Percentiles rank a stretch among this genome's conserved stretches.
These are phyloP conservation scores for Fusarium euwallaceae DNA, from an alignment of 2,329 filamentous ascomycete genomes.

Conservation along the genomic window DNA sequence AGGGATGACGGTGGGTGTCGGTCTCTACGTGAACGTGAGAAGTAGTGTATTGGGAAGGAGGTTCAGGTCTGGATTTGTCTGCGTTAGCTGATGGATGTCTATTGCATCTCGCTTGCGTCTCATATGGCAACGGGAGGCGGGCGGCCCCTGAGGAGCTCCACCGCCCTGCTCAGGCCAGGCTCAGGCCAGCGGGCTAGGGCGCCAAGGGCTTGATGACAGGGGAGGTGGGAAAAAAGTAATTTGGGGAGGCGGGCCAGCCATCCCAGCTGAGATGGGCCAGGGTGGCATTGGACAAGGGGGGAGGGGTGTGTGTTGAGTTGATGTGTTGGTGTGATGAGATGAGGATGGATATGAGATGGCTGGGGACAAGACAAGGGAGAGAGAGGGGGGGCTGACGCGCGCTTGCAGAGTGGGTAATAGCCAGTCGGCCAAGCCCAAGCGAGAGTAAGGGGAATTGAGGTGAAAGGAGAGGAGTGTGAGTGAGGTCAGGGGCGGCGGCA, in stretches of 20 bases:
- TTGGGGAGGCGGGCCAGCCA: conserved; percentile 39
- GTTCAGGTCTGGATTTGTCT: conserved; percentile 52
- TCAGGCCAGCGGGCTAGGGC: conserved; percentile 44
- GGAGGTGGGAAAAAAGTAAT: conserved; percentile 43
- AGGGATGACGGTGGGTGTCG: conserved; percentile 64
- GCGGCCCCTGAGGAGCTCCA: conserved; percentile 44
- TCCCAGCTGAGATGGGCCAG: conserved; percentile 40
- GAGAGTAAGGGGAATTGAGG: conserved; percentile 9
- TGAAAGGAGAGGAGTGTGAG: conserved; percentile 2
- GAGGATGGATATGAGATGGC: conserved; percentile 40
- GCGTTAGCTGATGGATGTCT: conserved; percentile 49
- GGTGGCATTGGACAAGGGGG: conserved; percentile 33
- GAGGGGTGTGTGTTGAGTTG: conserved; percentile 30
- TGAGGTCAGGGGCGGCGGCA: conserved; percentile 35
- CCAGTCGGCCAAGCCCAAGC: conserved; percentile 31
- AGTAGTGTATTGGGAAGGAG: conserved; percentile 64
- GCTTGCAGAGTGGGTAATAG: conserved; percentile 40
- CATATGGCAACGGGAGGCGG: conserved; percentile 48
- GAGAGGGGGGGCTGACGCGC: conserved; percentile 36
- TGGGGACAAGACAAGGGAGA: conserved; percentile 29
- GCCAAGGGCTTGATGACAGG: conserved; percentile 33
- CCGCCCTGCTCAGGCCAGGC: conserved; percentile 40
- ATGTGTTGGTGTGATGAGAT: conserved; percentile 26
- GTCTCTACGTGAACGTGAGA: conserved; percentile 74
- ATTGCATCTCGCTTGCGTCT: conserved; percentile 49